These are phyloP conservation scores for Cynanchum wilfordii DNA, from an alignment of 257 asterid genomes.

Conservation along the genomic window DNA sequence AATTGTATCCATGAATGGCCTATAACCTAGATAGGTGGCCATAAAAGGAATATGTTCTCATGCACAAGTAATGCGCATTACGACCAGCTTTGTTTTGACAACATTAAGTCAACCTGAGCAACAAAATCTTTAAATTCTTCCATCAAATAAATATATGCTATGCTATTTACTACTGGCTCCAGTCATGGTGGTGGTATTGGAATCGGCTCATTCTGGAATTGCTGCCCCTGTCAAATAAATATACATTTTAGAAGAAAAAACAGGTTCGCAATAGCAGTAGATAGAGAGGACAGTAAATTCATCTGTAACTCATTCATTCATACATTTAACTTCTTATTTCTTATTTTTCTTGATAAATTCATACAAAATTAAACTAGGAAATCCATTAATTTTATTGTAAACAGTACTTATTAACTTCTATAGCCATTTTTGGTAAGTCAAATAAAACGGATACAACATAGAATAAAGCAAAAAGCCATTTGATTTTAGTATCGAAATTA, in stretches of 20 bases:
- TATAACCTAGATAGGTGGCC: not conserved
- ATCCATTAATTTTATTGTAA: too few species aligned
- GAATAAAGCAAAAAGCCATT: not conserved
- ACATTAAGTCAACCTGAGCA: not conserved
- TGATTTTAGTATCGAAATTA: not conserved
- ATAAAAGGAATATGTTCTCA: conserved; percentile 2
- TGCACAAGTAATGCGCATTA: conserved; percentile 3
- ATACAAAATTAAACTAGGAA: too few species aligned
- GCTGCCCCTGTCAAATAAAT: too few species aligned
- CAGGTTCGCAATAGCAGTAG: too few species aligned
- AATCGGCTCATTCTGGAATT: too few species aligned
- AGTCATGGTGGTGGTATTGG: not conserved
- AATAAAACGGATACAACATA: not conserved
- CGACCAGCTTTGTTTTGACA: not conserved
- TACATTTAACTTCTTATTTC: too few species aligned
- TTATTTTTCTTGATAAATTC: too few species aligned
- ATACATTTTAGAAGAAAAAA: too few species aligned
- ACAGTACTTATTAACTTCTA: too few species aligned
- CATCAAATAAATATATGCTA: not conserved
- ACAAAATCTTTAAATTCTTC: not conserved
- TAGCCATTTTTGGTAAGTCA: conserved; percentile 1
- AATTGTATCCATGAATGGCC: conserved; percentile 3
- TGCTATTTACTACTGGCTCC: not conserved
- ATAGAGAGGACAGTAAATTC: too few species aligned
- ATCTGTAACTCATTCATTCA: too few species aligned